Evolutionary conservation across 2,329 filamentous ascomycete genomes (phyloP).

Genomic region (Rhynchosporium secalis): DNA sequence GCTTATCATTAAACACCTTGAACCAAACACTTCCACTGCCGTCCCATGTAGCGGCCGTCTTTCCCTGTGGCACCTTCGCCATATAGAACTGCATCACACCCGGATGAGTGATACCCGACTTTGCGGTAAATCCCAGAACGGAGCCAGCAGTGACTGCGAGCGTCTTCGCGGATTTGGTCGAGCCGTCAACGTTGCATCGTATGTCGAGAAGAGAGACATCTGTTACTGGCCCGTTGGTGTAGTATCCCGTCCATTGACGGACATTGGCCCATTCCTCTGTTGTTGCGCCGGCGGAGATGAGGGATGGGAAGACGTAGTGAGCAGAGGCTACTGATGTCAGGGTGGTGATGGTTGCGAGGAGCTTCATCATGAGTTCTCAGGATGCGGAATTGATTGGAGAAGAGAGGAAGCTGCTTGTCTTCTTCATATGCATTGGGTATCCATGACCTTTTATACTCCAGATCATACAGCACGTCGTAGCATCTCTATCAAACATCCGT

Average conservation of each 20-base stretch:
- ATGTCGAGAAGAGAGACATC: slow-evolving; percentile 43
- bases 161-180: slow-evolving; percentile 28
- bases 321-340: slow-evolving; percentile 27
- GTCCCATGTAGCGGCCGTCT: slow-evolving; percentile 31
- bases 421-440: not conserved
- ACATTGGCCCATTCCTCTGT: slow-evolving; percentile 32
- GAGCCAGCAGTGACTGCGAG: slow-evolving; percentile 31
- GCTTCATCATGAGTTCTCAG: slow-evolving; percentile 20
- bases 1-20: slow-evolving; percentile 25
- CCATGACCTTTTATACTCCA: not conserved
- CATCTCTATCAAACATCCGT: not conserved
- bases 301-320: slow-evolving; percentile 32
- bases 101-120: slow-evolving; percentile 32
- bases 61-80: slow-evolving; percentile 33
- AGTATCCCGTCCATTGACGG: slow-evolving; percentile 32
- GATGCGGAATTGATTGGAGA: not conserved
- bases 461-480: not conserved
- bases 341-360: slow-evolving; percentile 18
- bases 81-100: slow-evolving; percentile 32
- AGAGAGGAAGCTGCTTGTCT: not conserved
- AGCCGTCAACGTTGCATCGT: slow-evolving; percentile 43
- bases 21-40: slow-evolving; percentile 34
- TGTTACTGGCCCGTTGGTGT: slow-evolving; percentile 30
- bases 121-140: slow-evolving; percentile 28
- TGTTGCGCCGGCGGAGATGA: slow-evolving; percentile 21